Evolutionary conservation across 2,329 filamentous ascomycete genomes (phyloP).

Genomic region (Paraphoma chrysanthemicola): DNA sequence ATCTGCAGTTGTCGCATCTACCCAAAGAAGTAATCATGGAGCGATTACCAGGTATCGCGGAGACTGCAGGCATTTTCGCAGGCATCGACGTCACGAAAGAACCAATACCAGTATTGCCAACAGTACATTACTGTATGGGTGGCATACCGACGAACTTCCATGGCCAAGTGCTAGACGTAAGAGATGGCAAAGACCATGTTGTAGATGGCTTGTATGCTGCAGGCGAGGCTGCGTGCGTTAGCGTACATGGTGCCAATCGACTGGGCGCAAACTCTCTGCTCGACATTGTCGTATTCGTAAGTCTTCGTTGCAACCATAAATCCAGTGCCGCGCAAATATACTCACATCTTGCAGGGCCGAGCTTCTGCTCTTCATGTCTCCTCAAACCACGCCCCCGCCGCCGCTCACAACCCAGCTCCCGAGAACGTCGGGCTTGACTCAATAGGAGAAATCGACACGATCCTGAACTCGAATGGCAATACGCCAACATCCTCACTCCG

Average conservation of each 20-base stretch:
- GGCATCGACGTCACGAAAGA: conserved; percentile 58
- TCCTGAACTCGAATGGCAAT: conserved; percentile 48
- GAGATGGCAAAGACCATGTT: conserved; percentile 46
- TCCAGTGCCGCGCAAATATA: too few relatives aligned
- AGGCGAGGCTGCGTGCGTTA: conserved; percentile 58
- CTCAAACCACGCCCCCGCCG: conserved; percentile 47
- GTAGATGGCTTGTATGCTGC: conserved; percentile 58
- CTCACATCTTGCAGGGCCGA: too few relatives aligned
- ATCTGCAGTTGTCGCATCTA: conserved; percentile 57
- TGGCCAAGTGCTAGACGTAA: conserved; percentile 55
- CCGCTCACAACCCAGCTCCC: conserved; percentile 43
- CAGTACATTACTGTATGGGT: conserved; percentile 61
- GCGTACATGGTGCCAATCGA: conserved; percentile 58
- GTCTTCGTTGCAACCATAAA: conserved; percentile 7
- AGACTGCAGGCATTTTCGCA: conserved; percentile 58
- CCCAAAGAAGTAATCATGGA: conserved; percentile 57
- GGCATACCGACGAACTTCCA: conserved; percentile 59
- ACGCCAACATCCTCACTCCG: conserved; percentile 48
- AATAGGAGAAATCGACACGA: conserved; percentile 43
- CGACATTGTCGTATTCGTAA: conserved; percentile 57
- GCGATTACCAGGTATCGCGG: conserved; percentile 58
- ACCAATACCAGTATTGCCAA: conserved; percentile 59
- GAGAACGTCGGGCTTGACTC: conserved; percentile 45
- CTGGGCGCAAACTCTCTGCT: conserved; percentile 58
- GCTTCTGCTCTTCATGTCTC: conserved; percentile 54